Conservation (phyloP, 495 filamentous ascomycete species). For the Xylaria intraflava region DNA sequence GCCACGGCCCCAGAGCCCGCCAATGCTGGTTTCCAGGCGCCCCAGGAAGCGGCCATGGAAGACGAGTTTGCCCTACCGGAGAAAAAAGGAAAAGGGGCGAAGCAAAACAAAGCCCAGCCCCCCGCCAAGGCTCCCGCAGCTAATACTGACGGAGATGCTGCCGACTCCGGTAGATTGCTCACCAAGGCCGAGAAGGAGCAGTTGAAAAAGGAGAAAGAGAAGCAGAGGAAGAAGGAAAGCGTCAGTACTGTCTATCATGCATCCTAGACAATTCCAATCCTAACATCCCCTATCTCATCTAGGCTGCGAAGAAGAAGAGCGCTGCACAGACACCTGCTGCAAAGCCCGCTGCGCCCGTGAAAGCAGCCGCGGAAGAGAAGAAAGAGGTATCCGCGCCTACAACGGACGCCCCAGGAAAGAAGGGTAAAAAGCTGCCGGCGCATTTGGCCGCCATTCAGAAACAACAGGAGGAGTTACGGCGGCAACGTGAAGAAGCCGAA, state of each 20-base stretch:
- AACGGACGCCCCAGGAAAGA: slow-evolving; percentile 47
- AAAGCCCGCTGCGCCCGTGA: slow-evolving; percentile 44
- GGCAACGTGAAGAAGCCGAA: slow-evolving; percentile 70
- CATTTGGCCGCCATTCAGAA: slow-evolving; percentile 78
- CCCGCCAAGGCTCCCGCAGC: slow-evolving; percentile 36
- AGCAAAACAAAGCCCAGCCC: slow-evolving; percentile 73
- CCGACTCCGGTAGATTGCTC: slow-evolving; percentile 60
- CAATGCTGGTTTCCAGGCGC: slow-evolving; percentile 57
- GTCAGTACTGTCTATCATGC: slow-evolving; percentile 33
- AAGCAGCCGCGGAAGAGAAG: slow-evolving; percentile 42
- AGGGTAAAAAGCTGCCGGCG: slow-evolving; percentile 87
- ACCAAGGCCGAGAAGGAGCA: slow-evolving; percentile 96
- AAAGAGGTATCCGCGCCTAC: slow-evolving; percentile 37
- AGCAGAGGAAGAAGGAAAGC: slow-evolving; percentile 90
- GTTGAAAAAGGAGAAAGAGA: slow-evolving; percentile 91
- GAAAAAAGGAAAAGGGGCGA: slow-evolving; percentile 93
- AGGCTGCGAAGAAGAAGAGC: slow-evolving; percentile 67
- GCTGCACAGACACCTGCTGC: slow-evolving; percentile 39
- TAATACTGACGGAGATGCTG: slow-evolving; percentile 48
- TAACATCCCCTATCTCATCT: slow-evolving; percentile 9
- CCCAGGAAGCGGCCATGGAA: slow-evolving; percentile 79
- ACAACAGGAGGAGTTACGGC: slow-evolving; percentile 78
- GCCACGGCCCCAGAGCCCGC: slow-evolving; percentile 42
- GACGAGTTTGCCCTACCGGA: slow-evolving; percentile 80
- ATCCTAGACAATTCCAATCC: slow-evolving; percentile 14